These are phyloP conservation scores for Haberlea rhodopensis DNA, from an alignment of 257 asterid species.

Conservation along the genomic window DNA sequence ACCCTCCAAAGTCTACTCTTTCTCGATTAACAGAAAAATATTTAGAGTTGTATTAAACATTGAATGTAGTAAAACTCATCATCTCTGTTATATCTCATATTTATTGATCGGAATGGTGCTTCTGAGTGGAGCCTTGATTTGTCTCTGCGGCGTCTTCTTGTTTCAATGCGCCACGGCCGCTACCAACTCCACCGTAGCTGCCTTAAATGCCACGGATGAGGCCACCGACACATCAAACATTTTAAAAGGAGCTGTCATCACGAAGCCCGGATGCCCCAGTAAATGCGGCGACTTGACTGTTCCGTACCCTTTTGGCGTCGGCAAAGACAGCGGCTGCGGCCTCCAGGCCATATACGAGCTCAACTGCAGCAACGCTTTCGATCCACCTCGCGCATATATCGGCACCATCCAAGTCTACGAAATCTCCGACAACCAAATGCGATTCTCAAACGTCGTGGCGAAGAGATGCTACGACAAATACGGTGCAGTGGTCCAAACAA, in stretches of 20 bases:
- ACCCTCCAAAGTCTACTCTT: no score
- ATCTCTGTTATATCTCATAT: no score
- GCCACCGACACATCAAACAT: constrained; percentile 39
- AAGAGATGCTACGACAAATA: constrained; percentile 38
- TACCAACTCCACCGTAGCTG: background rate
- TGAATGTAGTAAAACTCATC: no score
- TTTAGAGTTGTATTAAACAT: no score
- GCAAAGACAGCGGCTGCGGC: constrained; percentile 38
- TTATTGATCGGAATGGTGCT: background rate
- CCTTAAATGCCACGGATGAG: constrained; percentile 16
- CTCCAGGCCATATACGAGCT: constrained; percentile 25
- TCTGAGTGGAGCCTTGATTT: no score
- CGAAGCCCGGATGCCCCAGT: constrained; percentile 40
- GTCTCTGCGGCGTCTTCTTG: background rate
- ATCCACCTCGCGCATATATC: constrained; percentile 44
- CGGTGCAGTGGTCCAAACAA: constrained; percentile 17
- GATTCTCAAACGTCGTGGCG: constrained; percentile 45
- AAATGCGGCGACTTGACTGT: constrained; percentile 57
- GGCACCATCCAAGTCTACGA: constrained; percentile 30
- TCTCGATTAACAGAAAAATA: no score
- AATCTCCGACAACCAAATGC: constrained; percentile 52
- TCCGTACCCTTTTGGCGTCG: constrained; percentile 64
- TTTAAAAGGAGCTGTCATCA: constrained; percentile 28
- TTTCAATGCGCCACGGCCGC: background rate
- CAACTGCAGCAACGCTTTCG: constrained; percentile 45